Base-by-base conservation (phyloP, 352 stramenopile species). In the Phytophthora sp. region DNA sequence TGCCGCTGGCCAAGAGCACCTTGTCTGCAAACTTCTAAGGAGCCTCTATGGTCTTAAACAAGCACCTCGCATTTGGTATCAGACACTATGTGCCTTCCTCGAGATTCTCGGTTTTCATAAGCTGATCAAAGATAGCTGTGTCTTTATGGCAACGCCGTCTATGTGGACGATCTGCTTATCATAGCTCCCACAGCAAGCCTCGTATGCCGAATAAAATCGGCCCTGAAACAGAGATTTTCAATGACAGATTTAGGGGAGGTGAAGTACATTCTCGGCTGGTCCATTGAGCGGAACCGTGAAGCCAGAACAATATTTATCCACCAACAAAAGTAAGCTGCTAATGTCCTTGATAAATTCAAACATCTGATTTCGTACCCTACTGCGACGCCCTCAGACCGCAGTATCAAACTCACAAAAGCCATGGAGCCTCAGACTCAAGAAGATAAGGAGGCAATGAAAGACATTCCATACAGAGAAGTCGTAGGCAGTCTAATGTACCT, bases 401-500 rank as follows among this genome's bases (percentile, higher is more conserved):
- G 11, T 32, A 32, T 32, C 42, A 26, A 50, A 21, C 26, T 7
- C 28, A 32, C 11, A 32, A 32, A 32, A 32, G 28, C 28, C 28
- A 32, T 32, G 28, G 28, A 32, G 28, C 28, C 28, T 32, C 28
- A 32, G 28, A 32, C 28, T 32, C 28, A 32, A 32, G 28, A 32
- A 32, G 28, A 32, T 6, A 32, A 11, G 26, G 20, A 30, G 31
- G 24, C n/a, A 53, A 8, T 10, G 44, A 53, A 5, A 41, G 28
- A 30, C 2, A 46, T 20, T 2, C 17, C 28, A 0, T 54, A 54
- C 13, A 15, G 31, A 34, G 31, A 54, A 43, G 46, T 28, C 3
- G 46, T 54, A 23, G 46, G 31, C 17, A 54, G 46, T 20, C 38
- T 54, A 27, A 54, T 54, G 46, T 54, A 54, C 31, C 46, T 54